These are phyloP conservation scores for Xerocomus amazonicus DNA, from an alignment of 1,284 basidiomycete species.

Conservation along the genomic window DNA sequence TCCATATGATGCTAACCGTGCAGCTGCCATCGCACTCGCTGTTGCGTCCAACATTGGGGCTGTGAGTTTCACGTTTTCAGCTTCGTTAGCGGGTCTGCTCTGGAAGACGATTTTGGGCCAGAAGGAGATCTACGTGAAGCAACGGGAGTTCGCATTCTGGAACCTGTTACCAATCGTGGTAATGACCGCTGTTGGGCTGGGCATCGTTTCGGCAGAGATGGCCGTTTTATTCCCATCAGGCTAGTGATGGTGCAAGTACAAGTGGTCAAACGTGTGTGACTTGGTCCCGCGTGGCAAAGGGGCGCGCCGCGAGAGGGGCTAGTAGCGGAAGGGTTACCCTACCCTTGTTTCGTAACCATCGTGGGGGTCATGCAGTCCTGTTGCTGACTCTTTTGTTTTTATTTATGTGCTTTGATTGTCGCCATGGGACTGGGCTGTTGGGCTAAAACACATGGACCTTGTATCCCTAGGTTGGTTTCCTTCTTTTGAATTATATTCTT, in stretches of 20 bases:
- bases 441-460: too few relatives aligned
- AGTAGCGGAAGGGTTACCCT: too few relatives aligned
- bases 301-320: background rate
- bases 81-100: slow-evolving; percentile 86
- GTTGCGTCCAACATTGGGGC: slow-evolving; percentile 90
- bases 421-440: too few relatives aligned
- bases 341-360: too few relatives aligned
- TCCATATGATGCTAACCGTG: slow-evolving; percentile 28
- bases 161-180: slow-evolving; percentile 59
- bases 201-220: slow-evolving; percentile 64
- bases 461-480: too few relatives aligned
- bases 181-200: slow-evolving; percentile 53
- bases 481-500: too few relatives aligned
- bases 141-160: slow-evolving; percentile 68
- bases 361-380: too few relatives aligned
- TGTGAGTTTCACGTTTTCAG: slow-evolving; percentile 87
- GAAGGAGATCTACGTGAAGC: slow-evolving; percentile 71
- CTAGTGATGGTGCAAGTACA: background rate
- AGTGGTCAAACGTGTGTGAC: background rate
- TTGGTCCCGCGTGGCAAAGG: background rate
- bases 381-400: too few relatives aligned
- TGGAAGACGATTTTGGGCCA: slow-evolving; percentile 81
- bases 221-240: slow-evolving; percentile 42
- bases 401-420: too few relatives aligned
- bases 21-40: slow-evolving; percentile 61